phyloP scores from a whole-genome alignment of 805 yeast genomes.

The Clavispora carvajalis region DNA sequence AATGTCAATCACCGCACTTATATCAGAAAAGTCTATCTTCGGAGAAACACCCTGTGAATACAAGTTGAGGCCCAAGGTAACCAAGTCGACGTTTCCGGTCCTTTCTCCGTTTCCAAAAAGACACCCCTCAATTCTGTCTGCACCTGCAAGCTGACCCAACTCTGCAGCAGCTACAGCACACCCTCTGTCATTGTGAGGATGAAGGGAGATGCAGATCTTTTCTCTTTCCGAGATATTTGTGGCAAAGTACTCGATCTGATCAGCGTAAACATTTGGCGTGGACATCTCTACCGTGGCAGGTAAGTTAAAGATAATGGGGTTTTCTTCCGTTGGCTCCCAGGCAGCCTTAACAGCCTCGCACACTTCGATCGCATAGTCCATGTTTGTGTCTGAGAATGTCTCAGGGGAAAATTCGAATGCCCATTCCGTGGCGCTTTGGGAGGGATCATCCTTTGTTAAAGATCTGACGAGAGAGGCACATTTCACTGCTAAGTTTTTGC shows the following conservation, averaged over 20 bases:
- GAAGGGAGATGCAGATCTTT: slow-evolving; percentile 67
- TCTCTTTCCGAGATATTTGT: slow-evolving; percentile 61
- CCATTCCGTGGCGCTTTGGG: slow-evolving; percentile 55
- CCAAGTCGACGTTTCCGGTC: slow-evolving; percentile 81
- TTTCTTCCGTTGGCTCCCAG: slow-evolving; percentile 63
- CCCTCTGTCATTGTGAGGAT: slow-evolving; percentile 82
- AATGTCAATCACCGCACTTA: slow-evolving; percentile 59
- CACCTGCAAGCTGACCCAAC: slow-evolving; percentile 77
- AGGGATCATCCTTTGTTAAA: slow-evolving; percentile 66
- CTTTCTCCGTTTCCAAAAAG: slow-evolving; percentile 84
- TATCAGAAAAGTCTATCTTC: slow-evolving; percentile 63
- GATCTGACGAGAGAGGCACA: slow-evolving; percentile 58
- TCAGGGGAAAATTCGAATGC: slow-evolving; percentile 77
- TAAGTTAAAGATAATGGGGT: slow-evolving; percentile 71
- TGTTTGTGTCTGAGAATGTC: slow-evolving; percentile 65
- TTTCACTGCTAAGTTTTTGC: slow-evolving; percentile 55
- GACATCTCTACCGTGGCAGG: slow-evolving; percentile 85
- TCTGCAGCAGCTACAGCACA: slow-evolving; percentile 89
- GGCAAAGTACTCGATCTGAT: slow-evolving; percentile 72
- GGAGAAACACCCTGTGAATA: slow-evolving; percentile 78
- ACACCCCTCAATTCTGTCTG: slow-evolving; percentile 86
- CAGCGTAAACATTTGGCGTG: slow-evolving; percentile 79
- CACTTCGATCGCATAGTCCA: slow-evolving; percentile 57
- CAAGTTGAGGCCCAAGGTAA: slow-evolving; percentile 69
- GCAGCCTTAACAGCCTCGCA: slow-evolving; percentile 73